Conservation (phyloP, 495 filamentous ascomycete species). For the Bacidia gigantensis region DNA sequence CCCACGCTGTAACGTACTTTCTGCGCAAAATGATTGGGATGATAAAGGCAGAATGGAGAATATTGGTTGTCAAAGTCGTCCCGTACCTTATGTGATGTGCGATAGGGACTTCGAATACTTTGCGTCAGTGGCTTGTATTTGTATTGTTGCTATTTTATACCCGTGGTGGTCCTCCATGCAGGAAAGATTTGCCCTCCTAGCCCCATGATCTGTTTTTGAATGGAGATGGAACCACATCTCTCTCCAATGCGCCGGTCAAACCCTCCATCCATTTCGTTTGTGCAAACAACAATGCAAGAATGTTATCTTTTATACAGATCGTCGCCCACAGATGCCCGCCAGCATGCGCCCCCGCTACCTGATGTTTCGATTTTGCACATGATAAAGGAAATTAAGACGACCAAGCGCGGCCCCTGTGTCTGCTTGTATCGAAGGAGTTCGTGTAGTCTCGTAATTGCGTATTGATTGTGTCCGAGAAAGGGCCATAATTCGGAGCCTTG, state of each 20-base stretch:
- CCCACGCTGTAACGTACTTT: too few species aligned
- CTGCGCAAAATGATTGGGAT: background rate
- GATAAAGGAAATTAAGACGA: background rate
- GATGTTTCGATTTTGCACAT: background rate
- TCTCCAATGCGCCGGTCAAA: background rate
- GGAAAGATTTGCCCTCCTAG: too few species aligned
- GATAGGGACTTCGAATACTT: background rate
- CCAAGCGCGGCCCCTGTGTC: slow-evolving; percentile 41
- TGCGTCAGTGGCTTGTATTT: background rate
- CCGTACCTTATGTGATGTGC: background rate
- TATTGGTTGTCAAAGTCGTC: background rate
- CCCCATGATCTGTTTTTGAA: background rate
- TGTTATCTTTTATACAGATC: background rate
- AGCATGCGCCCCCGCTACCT: background rate
- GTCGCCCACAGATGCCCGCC: background rate
- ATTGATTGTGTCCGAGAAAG: slow-evolving; percentile 60
- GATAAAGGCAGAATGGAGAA: background rate
- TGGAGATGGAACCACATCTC: background rate
- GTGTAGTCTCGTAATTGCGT: slow-evolving; percentile 77
- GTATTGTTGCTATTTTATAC: background rate
- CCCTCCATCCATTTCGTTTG: too few species aligned
- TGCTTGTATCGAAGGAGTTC: slow-evolving; percentile 71
- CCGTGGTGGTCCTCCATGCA: too few species aligned
- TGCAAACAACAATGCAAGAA: too few species aligned
- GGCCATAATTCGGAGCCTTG: slow-evolving; percentile 36